These are phyloP conservation scores for Penicillium dipodomyicola DNA, from an alignment of 495 filamentous ascomycete species.

Conservation along the genomic window DNA sequence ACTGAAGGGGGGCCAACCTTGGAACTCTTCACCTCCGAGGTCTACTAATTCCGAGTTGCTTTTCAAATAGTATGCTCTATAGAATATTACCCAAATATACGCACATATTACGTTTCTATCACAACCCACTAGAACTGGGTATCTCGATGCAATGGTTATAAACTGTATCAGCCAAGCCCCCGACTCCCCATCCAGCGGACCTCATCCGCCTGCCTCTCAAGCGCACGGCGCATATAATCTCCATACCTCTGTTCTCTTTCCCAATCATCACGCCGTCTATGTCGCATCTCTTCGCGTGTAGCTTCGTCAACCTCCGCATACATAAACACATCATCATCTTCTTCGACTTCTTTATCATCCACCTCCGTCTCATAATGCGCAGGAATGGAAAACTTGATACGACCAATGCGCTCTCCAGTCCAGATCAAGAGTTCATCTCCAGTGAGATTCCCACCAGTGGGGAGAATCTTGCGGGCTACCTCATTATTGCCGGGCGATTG, in stretches of 20 bases:
- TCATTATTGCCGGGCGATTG: slow-evolving; percentile 29
- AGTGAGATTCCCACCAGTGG: slow-evolving; percentile 51
- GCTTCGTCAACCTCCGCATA: slow-evolving; percentile 36
- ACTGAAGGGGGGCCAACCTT: background rate
- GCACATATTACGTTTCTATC: background rate
- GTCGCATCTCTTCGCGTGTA: slow-evolving; percentile 41
- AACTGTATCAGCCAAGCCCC: slow-evolving; percentile 44
- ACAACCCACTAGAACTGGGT: background rate
- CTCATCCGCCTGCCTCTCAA: slow-evolving; percentile 80
- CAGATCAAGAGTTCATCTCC: slow-evolving; percentile 70
- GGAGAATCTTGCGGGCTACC: slow-evolving; percentile 69
- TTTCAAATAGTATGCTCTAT: background rate
- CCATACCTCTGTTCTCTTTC: slow-evolving; percentile 58
- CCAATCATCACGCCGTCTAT: slow-evolving; percentile 37
- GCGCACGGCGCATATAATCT: slow-evolving; percentile 66
- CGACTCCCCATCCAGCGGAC: slow-evolving; percentile 72
- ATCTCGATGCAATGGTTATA: slow-evolving; percentile 1
- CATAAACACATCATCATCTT: slow-evolving; percentile 41
- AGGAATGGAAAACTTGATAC: slow-evolving; percentile 59
- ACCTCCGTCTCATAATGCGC: slow-evolving; percentile 37
- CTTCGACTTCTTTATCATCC: slow-evolving; percentile 40
- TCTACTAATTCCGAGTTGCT: background rate
- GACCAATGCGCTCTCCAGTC: slow-evolving; percentile 77
- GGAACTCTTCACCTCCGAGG: slow-evolving; percentile 2
- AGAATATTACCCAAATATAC: background rate